A percentile compares a stretch with the other conserved stretches of the same genome.
These are phyloP conservation scores for Fusarium sp. DNA, from an alignment of 2,329 filamentous ascomycete species.

Conservation along the genomic window DNA sequence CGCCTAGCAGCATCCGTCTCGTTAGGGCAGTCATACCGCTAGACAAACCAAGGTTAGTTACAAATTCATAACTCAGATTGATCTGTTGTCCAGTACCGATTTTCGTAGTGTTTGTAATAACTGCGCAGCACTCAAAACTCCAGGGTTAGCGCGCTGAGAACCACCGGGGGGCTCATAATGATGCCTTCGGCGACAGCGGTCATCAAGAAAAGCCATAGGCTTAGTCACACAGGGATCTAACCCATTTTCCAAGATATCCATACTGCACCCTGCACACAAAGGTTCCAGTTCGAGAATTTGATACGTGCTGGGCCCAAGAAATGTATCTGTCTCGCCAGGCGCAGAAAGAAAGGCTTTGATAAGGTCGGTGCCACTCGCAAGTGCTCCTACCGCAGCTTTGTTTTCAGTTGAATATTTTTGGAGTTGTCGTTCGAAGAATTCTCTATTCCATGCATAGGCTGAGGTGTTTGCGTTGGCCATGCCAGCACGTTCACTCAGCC, in stretches of 20 bases:
- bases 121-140: neutral
- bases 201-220: slow-evolving; percentile 4
- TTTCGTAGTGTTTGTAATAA: neutral
- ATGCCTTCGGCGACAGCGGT: neutral
- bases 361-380: rapidly evolving
- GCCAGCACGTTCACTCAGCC: rapidly evolving
- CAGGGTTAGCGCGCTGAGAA: neutral
- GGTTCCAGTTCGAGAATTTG: neutral
- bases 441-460: slow-evolving; percentile 1
- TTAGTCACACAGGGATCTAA: rapidly evolving
- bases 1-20: slow-evolving; percentile 1
- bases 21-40: neutral
- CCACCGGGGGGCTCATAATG: neutral
- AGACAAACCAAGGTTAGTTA: rapidly evolving
- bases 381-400: rapidly evolving
- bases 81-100: neutral
- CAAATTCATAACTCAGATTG: no score
- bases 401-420: slow-evolving; percentile 1
- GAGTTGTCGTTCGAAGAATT: neutral
- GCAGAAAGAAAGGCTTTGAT: neutral
- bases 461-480: neutral
- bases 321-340: neutral
- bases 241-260: neutral
- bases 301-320: neutral
- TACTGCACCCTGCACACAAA: neutral